These are phyloP conservation scores for Cladosporium sp. DNA, from an alignment of 2,329 filamentous ascomycete species.

Conservation along the genomic window DNA sequence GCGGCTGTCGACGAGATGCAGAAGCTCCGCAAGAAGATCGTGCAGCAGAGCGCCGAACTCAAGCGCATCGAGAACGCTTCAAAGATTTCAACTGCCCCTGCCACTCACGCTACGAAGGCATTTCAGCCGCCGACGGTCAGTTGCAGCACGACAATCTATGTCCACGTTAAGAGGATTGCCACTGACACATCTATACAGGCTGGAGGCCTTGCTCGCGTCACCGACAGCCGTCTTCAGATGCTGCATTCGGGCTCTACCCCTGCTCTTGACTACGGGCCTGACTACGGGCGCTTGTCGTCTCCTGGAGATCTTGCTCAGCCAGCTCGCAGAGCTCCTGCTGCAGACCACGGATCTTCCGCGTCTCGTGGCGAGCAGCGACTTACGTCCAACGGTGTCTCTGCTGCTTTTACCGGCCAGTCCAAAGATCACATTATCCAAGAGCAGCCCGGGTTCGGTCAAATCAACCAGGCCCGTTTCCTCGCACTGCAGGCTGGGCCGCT, in stretches of 20 bases:
- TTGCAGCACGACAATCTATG: background rate
- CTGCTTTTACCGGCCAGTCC: background rate
- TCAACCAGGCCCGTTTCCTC: background rate
- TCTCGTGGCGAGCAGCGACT: background rate
- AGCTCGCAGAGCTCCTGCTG: background rate
- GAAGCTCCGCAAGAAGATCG: constrained; percentile 2
- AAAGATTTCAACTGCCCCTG: background rate
- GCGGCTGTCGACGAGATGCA: constrained; percentile 8
- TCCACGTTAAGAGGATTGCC: background rate
- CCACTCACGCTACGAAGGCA: background rate
- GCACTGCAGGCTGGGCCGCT: background rate
- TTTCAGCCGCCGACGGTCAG: background rate
- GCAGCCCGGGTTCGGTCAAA: background rate
- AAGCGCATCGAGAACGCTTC: background rate
- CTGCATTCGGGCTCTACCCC: background rate
- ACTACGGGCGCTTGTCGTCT: background rate
- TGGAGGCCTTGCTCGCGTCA: background rate
- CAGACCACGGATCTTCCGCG: background rate
- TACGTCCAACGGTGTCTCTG: background rate
- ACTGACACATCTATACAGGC: background rate
- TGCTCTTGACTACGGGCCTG: background rate
- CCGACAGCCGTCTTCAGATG: background rate
- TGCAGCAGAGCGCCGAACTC: background rate
- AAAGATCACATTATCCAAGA: background rate
- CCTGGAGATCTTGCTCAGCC: background rate